Evolutionary conservation across 805 yeast genomes (phyloP), one percentile per base, ranked within the genome.

Genomic region (Kazachstania viticola): DNA sequence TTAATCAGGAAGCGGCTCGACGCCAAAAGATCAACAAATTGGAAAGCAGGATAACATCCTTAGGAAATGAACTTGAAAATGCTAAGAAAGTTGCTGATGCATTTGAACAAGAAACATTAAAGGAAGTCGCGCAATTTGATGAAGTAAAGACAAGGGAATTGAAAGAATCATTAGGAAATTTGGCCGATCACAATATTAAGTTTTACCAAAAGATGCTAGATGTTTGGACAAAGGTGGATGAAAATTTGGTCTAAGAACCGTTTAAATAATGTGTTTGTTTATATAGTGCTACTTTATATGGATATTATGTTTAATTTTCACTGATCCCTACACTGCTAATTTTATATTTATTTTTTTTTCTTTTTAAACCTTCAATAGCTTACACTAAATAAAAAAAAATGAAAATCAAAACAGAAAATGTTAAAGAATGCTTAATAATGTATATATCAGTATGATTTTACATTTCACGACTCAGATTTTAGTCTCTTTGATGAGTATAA

Each of bases 91-190:
- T 68, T 3, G 65, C 71, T 8, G 73, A 67, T 35, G 61, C 65
- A 27, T 73, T 70, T 44, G 79, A 74, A 40, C 68, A 69, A 37
- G 70, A 71, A 34, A 69, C 75, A 2, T 43, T 69, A 24, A 66
- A 69, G 42, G 81, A 74, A 46, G 65, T 74, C 24, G 60, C 64
- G 18, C 61, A 76, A 39, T 88, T 93, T 65, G 94, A 88, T 45
- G 67, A 65, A 16, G 79, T 83, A 39, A 85, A 85, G 56, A 72
- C 82, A 19, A 64, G 67, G 23, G 96, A 88, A 56, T 65, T 87
- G 52, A 76, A 78, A 48, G 65, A 67, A 19, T 70, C 93, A 2
- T 65, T 88, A 58, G 61, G 73, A 7, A 68, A 69, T n/a, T 62
- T 88, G 36, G 80, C 94, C 30, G 80, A 79, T 41, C 73, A 73